Percentiles rank a stretch among this genome's conserved stretches.
These are phyloP conservation scores for Diplodia scrobiculata DNA, from an alignment of 2,329 filamentous ascomycete species.

Conservation along the genomic window DNA sequence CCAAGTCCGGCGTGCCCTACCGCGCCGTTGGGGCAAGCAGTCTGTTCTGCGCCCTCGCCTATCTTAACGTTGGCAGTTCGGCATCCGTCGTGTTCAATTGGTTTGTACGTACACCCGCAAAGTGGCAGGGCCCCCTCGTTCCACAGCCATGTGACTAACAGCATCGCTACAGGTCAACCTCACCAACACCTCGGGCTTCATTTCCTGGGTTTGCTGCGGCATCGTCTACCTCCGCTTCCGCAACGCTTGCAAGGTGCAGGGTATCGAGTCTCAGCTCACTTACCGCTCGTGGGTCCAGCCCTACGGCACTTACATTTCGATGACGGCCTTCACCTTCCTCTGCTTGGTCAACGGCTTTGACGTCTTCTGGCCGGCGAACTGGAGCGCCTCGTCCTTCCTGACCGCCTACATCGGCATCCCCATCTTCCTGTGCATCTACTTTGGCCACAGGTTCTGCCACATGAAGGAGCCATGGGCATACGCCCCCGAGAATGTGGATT, in stretches of 20 bases:
- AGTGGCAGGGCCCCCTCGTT: not conserved
- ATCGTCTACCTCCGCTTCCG: constrained; percentile 63
- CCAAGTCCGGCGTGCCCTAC: constrained; percentile 60
- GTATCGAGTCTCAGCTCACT: constrained; percentile 53
- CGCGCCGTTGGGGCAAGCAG: constrained; percentile 50
- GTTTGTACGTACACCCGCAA: constrained; percentile 53
- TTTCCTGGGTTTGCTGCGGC: constrained; percentile 58
- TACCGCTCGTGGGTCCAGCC: constrained; percentile 61
- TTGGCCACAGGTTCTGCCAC: constrained; percentile 54
- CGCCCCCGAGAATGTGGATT: constrained; percentile 54
- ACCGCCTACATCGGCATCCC: constrained; percentile 67
- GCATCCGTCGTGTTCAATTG: constrained; percentile 61
- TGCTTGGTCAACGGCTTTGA: constrained; percentile 74
- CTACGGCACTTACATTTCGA: constrained; percentile 64
- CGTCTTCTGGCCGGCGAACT: constrained; percentile 68
- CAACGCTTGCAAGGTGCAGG: constrained; percentile 59
- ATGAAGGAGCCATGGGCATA: constrained; percentile 57
- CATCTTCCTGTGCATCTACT: constrained; percentile 59
- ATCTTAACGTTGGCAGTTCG: constrained; percentile 52
- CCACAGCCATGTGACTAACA: not conserved
- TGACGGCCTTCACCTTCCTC: constrained; percentile 63
- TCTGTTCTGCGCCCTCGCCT: constrained; percentile 52
- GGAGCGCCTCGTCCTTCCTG: constrained; percentile 65
- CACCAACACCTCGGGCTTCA: constrained; percentile 59
- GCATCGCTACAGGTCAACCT: constrained; percentile 56